Conservation (phyloP, 75 land plant species). For the Chamaecyparis obtusa region DNA sequence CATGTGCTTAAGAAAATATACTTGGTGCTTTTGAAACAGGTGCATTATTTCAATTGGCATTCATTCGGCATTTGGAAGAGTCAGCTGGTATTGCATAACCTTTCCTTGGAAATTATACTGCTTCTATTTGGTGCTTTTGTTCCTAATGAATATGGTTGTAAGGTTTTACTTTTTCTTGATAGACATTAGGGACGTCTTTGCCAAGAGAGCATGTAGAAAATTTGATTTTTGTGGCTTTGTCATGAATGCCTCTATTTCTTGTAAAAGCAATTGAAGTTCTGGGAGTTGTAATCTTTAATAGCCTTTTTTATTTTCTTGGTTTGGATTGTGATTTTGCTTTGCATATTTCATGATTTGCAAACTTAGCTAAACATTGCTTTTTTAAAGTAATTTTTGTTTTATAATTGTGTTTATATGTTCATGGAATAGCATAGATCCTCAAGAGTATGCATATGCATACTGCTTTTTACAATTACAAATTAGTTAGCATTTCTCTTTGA, state of each 20-base stretch:
- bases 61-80: constrained; percentile 24
- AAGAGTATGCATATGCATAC: neutral
- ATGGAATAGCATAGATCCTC: neutral
- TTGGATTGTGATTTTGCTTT: neutral
- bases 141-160: neutral
- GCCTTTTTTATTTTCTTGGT: no score
- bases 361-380: neutral
- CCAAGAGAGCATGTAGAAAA: neutral
- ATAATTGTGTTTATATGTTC: neutral
- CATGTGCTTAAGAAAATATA: neutral
- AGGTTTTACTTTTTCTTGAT: neutral
- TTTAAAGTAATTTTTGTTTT: no score
- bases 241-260: neutral
- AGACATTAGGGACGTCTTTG: no score
- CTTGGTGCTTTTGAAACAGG: constrained; percentile 13
- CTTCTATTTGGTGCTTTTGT: neutral
- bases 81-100: constrained; percentile 11
- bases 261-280: neutral
- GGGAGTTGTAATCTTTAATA: neutral
- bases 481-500: neutral
- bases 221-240: neutral
- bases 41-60: constrained; percentile 24
- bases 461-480: neutral
- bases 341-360: neutral
- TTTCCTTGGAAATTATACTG: neutral